phyloP scores from a whole-genome alignment of 176 grass and related monocot species.

The Tillandsia fasciculata region DNA sequence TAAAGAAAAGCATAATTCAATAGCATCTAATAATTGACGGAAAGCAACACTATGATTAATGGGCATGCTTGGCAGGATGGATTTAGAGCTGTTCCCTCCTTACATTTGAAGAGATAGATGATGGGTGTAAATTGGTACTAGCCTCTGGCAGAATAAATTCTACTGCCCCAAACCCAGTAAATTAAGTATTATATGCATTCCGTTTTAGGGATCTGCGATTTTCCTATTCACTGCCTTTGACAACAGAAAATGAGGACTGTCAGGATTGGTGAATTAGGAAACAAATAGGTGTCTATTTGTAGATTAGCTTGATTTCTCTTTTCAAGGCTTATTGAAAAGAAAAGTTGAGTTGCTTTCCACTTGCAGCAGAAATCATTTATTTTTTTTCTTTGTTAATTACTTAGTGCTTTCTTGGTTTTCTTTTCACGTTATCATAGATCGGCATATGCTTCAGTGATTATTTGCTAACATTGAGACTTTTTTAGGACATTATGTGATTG shows the following conservation, averaged over 20 bases:
- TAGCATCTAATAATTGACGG: too few relatives aligned
- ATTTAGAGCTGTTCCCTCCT: neutral
- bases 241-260: too few relatives aligned
- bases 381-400: neutral
- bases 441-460: neutral
- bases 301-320: too few relatives aligned
- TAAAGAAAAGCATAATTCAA: too few relatives aligned
- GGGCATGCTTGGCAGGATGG: neutral
- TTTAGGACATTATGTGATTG: constrained; percentile 65
- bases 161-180: too few relatives aligned
- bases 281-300: too few relatives aligned
- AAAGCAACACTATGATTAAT: neutral
- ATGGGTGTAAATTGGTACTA: neutral
- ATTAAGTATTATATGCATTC: too few relatives aligned
- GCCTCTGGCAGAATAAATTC: too few relatives aligned
- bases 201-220: too few relatives aligned
- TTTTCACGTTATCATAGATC: neutral
- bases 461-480: constrained; percentile 4
- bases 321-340: too few relatives aligned
- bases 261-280: too few relatives aligned
- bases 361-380: neutral
- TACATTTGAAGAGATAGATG: neutral
- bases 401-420: neutral
- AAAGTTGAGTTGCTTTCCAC: neutral
- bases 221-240: too few relatives aligned